These are phyloP conservation scores for Ambrosia hybrid DNA, from an alignment of 140 eudicot genomes.

Conservation along the genomic window DNA sequence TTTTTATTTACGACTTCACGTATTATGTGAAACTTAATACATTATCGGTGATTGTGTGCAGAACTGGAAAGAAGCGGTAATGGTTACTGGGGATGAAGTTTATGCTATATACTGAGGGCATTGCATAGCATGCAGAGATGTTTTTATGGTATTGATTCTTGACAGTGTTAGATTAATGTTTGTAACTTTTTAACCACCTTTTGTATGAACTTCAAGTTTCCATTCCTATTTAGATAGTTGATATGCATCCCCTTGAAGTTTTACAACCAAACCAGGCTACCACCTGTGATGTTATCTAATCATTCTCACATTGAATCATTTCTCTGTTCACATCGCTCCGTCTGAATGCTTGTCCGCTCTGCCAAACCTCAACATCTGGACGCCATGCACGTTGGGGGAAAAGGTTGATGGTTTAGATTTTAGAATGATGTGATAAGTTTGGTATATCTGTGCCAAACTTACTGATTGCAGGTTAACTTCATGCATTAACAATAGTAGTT, in stretches of 20 bases:
- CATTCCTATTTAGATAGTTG: conserved; percentile 3
- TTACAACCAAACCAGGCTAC: no score
- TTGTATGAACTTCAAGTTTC: conserved; percentile 25
- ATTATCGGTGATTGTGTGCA: conserved; percentile 15
- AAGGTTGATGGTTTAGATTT: no score
- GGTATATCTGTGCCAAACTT: no score
- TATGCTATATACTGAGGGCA: conserved; percentile 31
- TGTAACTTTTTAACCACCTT: conserved; percentile 14
- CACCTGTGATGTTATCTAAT: no score
- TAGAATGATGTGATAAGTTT: no score
- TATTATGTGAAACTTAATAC: conserved; percentile 1
- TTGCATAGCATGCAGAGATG: background rate
- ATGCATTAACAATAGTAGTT: no score
- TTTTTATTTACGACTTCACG: background rate
- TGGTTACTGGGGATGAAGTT: conserved; percentile 38
- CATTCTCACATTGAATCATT: no score
- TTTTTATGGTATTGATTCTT: conserved; percentile 5
- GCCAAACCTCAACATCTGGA: no score
- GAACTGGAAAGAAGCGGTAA: conserved; percentile 46
- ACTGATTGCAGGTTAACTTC: no score
- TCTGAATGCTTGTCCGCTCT: no score
- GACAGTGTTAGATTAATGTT: background rate
- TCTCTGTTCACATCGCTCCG: no score
- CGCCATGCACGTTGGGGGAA: no score
- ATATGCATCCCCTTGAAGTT: background rate